Conservation (phyloP, 1,284 basidiomycete genomes). For the Cryptococcus jaspeensis region DNA sequence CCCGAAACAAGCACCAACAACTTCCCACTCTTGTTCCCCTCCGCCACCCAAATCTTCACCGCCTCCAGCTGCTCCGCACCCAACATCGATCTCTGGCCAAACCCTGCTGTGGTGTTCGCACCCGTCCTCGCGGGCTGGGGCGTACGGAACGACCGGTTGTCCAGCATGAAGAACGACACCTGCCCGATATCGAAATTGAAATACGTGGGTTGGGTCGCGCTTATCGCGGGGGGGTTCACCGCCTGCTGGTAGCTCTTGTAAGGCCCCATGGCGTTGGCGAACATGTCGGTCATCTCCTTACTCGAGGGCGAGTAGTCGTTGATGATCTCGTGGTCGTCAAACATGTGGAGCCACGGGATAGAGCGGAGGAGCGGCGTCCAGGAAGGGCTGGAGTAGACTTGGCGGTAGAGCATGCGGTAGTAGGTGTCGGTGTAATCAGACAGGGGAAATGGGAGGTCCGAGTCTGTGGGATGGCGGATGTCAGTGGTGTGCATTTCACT, state of each 20-base stretch:
- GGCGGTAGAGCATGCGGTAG: slow-evolving; percentile 12
- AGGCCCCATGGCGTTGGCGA: slow-evolving; percentile 8
- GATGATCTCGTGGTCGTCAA: slow-evolving; percentile 17
- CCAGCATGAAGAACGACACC: slow-evolving; percentile 12
- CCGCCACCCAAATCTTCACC: slow-evolving; percentile 4
- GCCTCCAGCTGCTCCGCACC: slow-evolving; percentile 3
- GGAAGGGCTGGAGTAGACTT: slow-evolving; percentile 14
- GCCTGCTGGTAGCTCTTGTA: slow-evolving; percentile 8
- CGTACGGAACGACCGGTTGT: slow-evolving; percentile 10
- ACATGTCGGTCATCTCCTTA: neutral
- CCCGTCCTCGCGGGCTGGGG: slow-evolving; percentile 2
- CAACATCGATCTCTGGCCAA: slow-evolving; percentile 9
- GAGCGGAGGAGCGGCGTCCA: slow-evolving; percentile 8
- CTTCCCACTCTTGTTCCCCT: slow-evolving; percentile 1
- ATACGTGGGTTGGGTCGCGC: slow-evolving; percentile 2
- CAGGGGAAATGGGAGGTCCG: slow-evolving; percentile 7
- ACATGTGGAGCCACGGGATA: slow-evolving; percentile 15
- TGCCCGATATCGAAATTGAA: slow-evolving; percentile 8
- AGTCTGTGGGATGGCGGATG: slow-evolving; percentile 3
- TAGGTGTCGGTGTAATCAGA: slow-evolving; percentile 7
- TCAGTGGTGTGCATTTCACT: no score
- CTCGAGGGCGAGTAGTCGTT: slow-evolving; percentile 11
- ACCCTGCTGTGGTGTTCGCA: slow-evolving; percentile 10
- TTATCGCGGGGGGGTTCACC: slow-evolving; percentile 8
- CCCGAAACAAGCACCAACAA: slow-evolving; percentile 13